Conservation (phyloP, 805 yeast genomes). For the Candida maris region DNA sequence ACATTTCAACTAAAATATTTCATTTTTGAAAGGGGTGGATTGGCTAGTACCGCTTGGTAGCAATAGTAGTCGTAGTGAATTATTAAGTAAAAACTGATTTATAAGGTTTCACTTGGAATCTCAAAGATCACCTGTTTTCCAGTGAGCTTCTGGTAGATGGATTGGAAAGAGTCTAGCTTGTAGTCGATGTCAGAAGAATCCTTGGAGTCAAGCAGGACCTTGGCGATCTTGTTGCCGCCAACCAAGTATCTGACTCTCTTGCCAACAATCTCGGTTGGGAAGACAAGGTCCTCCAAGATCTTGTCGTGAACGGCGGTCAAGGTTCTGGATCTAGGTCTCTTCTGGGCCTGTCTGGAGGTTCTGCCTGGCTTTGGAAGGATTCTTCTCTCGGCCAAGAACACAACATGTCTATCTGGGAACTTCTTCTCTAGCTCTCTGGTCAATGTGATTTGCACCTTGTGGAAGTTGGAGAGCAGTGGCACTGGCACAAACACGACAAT, state of each 20-base stretch:
- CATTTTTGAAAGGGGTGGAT: too few species aligned
- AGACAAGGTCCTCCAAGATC: slow-evolving; percentile 97
- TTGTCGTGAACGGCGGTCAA: slow-evolving; percentile 98
- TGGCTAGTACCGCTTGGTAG: too few species aligned
- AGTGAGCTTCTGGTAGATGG: slow-evolving; percentile 96
- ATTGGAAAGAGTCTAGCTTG: slow-evolving; percentile 99
- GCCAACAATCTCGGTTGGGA: slow-evolving; percentile 99
- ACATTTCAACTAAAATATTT: too few species aligned
- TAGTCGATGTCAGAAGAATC: slow-evolving; percentile 95
- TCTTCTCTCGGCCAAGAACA: slow-evolving; percentile 99
- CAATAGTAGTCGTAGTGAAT: too few species aligned
- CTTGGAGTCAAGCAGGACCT: slow-evolving; percentile 96
- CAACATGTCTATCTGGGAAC: slow-evolving; percentile 99
- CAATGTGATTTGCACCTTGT: slow-evolving; percentile 94
- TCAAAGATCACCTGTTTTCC: slow-evolving; percentile 99
- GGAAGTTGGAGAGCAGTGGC: slow-evolving; percentile 88
- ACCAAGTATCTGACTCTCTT: slow-evolving; percentile 98
- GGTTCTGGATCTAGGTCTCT: slow-evolving; percentile 99
- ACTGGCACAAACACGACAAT: slow-evolving; percentile 97
- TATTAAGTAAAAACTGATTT: slow-evolving; percentile 20
- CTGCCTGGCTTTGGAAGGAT: slow-evolving; percentile 99
- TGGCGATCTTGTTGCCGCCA: slow-evolving; percentile 98
- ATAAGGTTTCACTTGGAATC: slow-evolving; percentile 62
- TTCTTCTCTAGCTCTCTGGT: slow-evolving; percentile 99
- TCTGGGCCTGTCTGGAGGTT: slow-evolving; percentile 88